Evolutionary conservation across 345 rosid genomes (phyloP).

Genomic region (Eucalyptus erythrocorys): DNA sequence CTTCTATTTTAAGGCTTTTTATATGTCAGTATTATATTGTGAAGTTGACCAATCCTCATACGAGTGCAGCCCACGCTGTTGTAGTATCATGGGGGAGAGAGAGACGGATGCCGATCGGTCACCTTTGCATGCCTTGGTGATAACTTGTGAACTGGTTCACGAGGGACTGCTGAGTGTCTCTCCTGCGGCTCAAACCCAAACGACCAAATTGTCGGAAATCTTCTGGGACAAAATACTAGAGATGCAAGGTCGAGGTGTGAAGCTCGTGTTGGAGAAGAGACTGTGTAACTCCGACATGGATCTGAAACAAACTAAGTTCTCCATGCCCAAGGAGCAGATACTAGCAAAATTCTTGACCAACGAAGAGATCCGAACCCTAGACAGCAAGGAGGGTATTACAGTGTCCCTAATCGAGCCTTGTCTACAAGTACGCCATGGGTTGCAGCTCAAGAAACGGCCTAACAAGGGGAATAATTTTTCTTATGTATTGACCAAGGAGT

Average conservation of each 20-base stretch:
- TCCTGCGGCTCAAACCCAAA: too few species aligned
- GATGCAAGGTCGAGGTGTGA: accelerated
- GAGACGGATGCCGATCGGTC: not conserved
- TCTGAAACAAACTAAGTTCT: accelerated
- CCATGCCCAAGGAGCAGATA: accelerated
- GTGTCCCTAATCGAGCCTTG: not conserved
- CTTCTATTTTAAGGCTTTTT: too few species aligned
- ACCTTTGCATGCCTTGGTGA: not conserved
- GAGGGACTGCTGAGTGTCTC: too few species aligned
- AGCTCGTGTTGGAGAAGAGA: not conserved
- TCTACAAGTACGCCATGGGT: accelerated
- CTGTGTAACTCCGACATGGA: accelerated
- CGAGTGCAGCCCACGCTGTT: not conserved
- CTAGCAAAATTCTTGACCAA: accelerated
- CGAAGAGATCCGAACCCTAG: not conserved
- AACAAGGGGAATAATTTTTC: accelerated
- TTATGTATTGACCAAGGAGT: not conserved
- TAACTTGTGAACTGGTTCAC: accelerated
- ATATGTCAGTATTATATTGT: not conserved
- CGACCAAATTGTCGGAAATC: accelerated
- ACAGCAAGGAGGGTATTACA: accelerated
- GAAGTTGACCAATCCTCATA: not conserved
- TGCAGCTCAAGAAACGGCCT: not conserved
- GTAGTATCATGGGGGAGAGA: accelerated
- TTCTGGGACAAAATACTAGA: not conserved